Evolutionary conservation across 1,284 basidiomycete genomes (phyloP).

Genomic region (Testicularia cyperi): DNA sequence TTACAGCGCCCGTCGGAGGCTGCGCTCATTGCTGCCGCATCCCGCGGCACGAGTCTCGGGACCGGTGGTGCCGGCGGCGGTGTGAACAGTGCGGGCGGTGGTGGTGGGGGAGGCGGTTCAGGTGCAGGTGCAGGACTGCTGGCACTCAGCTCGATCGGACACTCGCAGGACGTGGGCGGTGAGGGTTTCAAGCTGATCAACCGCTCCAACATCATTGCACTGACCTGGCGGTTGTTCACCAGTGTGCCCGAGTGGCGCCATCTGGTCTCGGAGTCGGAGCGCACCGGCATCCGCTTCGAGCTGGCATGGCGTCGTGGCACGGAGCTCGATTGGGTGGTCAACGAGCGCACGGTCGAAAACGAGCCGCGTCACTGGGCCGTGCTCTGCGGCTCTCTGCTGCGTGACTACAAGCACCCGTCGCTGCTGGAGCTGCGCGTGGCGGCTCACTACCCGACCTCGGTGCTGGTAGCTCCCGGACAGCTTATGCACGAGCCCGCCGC

Average conservation of each 20-base stretch:
- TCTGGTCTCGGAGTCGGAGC: slow-evolving; percentile 66
- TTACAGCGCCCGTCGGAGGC: slow-evolving; percentile 6
- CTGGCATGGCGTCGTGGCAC: slow-evolving; percentile 75
- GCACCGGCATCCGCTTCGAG: slow-evolving; percentile 68
- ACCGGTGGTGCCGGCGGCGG: no score
- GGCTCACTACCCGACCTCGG: slow-evolving; percentile 68
- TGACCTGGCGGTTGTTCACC: slow-evolving; percentile 63
- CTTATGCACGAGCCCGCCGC: slow-evolving; percentile 71
- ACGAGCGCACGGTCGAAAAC: slow-evolving; percentile 69
- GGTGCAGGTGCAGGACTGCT: slow-evolving; percentile 6
- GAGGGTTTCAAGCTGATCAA: slow-evolving; percentile 65
- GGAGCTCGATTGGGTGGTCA: slow-evolving; percentile 78
- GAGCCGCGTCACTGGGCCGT: slow-evolving; percentile 71
- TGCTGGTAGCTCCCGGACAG: slow-evolving; percentile 67
- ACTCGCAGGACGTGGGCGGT: slow-evolving; percentile 35
- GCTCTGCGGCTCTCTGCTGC: slow-evolving; percentile 71
- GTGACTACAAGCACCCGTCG: slow-evolving; percentile 63
- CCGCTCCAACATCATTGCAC: slow-evolving; percentile 67
- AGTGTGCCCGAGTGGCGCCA: slow-evolving; percentile 68
- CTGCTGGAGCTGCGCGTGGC: slow-evolving; percentile 73
- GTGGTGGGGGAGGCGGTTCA: slow-evolving; percentile 22
- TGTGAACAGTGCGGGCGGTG: no score
- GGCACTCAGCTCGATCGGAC: slow-evolving; percentile 17
- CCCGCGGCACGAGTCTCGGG: no score
- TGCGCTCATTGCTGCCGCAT: slow-evolving; percentile 32